Evolutionary conservation across 2,329 filamentous ascomycete species (phyloP), one percentile per base, ranked within the genome.

Genomic region (Pseudocercospora pini-densiflorae): DNA sequence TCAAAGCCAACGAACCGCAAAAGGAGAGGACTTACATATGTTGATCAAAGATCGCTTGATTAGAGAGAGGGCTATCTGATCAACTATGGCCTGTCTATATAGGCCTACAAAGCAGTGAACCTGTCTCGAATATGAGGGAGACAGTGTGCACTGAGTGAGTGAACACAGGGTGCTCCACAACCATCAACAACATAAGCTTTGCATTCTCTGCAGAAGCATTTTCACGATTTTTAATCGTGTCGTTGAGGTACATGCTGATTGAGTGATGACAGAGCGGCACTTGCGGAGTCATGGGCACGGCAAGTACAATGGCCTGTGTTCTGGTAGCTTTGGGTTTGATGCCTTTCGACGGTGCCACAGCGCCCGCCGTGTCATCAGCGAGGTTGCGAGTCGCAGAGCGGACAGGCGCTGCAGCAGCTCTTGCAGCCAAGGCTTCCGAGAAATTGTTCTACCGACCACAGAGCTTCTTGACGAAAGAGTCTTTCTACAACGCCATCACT

Each of bases 231-330:
- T 40, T 1, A n/a, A n/a, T 40, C 5, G 14, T n/a, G 14, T 5
- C 6, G 5, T n/a, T n/a, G 4, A n/a, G 6, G 14, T 40, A n/a
- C 36, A 40, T n/a, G 7, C 12, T 21, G 8, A 59, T 55, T 53
- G 4, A 49, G 5, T 14, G 2, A 14, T 1, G 16, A 1, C 14
- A 64, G 62, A 58, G 79, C 14, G 85, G 85, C 3, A 86, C 85
- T 3, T 86, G 85, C 70, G 84, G 85, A n/a, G 84, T 86, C 5
- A 86, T 86, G 85, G 85, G 84, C 10, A 87, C 85, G 12, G 85
- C 85, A 2, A 85, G 83, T 63, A 87, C 85, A 1, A 87, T 87
- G 82, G 85, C 84, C 6, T 87, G 85, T 68, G 75, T 87, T 14
- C 82, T 81, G 4, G 84, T 81, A 36, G 85, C 80, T 0, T 76